These are phyloP conservation scores for Biscogniauxia mediterranea DNA, from an alignment of 2,329 filamentous ascomycete genomes.

Conservation along the genomic window DNA sequence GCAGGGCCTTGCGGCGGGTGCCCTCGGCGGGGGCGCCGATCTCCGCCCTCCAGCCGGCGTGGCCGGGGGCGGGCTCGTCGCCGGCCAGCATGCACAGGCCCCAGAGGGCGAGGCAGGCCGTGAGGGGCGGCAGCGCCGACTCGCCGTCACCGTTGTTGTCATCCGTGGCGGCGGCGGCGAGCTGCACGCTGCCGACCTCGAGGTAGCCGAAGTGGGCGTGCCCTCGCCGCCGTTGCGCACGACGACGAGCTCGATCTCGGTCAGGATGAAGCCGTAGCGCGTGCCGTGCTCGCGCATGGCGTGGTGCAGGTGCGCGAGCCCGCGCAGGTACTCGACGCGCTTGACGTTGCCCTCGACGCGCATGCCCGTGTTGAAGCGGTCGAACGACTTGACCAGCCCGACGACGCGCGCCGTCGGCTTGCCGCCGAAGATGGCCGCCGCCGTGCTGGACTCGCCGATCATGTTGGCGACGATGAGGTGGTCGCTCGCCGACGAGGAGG, in stretches of 20 bases:
- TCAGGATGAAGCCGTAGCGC: constrained; percentile 94
- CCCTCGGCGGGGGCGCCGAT: constrained; percentile 74
- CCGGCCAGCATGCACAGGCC: constrained; percentile 71
- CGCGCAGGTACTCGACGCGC: constrained; percentile 84
- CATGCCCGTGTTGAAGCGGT: constrained; percentile 95
- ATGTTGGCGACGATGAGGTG: constrained; percentile 66
- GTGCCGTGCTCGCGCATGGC: constrained; percentile 92
- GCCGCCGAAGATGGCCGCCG: constrained; percentile 49
- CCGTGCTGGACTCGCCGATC: constrained; percentile 54
- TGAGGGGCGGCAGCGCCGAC: constrained; percentile 49
- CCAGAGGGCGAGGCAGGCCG: constrained; percentile 73
- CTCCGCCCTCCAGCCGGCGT: constrained; percentile 65
- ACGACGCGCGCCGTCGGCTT: constrained; percentile 47
- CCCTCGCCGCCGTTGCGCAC: constrained; percentile 74
- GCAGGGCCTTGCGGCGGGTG: constrained; percentile 65
- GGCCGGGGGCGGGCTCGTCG: constrained; percentile 57
- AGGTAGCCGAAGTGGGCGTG: constrained; percentile 86
- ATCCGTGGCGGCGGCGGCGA: constrained; percentile 41
- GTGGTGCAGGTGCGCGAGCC: constrained; percentile 81
- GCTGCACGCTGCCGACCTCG: constrained; percentile 66
- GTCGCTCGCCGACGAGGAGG: constrained; percentile 39
- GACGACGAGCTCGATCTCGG: constrained; percentile 90
- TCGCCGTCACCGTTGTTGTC: constrained; percentile 33
- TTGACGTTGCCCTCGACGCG: constrained; percentile 80
- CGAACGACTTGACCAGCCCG: constrained; percentile 83